Percentiles rank a stretch among this genome's conserved stretches.
phyloP scores from a whole-genome alignment of 139 green algal species.

The Nannochloris sp. region DNA sequence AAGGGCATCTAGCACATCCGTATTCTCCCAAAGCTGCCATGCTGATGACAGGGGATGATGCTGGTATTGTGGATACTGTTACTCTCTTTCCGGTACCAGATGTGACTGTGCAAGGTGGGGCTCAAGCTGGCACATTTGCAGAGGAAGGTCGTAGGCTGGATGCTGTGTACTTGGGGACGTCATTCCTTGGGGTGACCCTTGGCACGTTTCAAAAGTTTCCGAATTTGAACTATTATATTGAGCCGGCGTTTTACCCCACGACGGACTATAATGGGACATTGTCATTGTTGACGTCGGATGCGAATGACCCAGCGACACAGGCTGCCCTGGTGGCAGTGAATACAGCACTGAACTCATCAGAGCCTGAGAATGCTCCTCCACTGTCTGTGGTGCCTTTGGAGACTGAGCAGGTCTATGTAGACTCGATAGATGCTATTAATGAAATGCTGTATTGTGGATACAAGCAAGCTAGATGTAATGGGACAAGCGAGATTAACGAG shows the following conservation, averaged over 20 bases:
- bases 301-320: not conserved
- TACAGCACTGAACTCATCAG: not conserved
- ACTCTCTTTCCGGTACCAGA: constrained; percentile 14
- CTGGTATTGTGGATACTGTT: not conserved
- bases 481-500: constrained; percentile 5
- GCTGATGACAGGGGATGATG: constrained; percentile 25
- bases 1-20: constrained; percentile 18
- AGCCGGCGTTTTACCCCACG: constrained; percentile 9
- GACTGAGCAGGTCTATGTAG: constrained; percentile 1
- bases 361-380: not conserved
- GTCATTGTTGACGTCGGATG: not conserved
- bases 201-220: constrained; percentile 21
- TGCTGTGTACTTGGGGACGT: constrained; percentile 15
- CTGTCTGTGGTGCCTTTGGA: not conserved
- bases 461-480: constrained; percentile 22
- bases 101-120: not conserved
- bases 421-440: constrained; percentile 20
- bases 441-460: constrained; percentile 52
- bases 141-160: not conserved
- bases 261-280: constrained; percentile 5
- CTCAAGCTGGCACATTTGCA: not conserved
- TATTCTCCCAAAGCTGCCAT: constrained; percentile 14
- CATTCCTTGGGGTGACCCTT: constrained; percentile 23
- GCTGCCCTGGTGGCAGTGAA: not conserved
- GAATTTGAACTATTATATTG: constrained; percentile 1